Conservation (phyloP, 78 protist genomes). For the Corallochytrium limacisporum region DNA sequence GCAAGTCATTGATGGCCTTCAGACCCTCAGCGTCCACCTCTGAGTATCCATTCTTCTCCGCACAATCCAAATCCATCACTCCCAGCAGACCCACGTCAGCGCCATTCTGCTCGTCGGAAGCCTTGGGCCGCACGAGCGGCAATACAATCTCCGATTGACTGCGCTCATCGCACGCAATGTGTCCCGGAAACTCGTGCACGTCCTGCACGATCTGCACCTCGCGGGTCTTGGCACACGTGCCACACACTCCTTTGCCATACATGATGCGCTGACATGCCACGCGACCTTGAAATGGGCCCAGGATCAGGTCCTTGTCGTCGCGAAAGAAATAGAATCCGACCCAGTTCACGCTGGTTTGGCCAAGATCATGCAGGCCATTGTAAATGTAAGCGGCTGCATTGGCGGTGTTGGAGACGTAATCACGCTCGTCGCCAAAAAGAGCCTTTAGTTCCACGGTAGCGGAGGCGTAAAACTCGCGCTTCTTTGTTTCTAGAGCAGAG, state of each 20-base stretch:
- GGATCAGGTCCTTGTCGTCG: neutral
- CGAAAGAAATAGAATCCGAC: conserved; percentile 13
- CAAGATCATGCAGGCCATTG: neutral
- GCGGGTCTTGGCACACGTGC: neutral
- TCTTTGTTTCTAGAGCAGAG: too few species aligned
- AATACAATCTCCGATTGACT: conserved; percentile 13
- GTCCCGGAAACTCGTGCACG: conserved; percentile 39
- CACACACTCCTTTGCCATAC: conserved; percentile 30
- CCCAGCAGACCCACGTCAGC: too few species aligned
- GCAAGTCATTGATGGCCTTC: too few species aligned
- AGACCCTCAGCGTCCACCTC: too few species aligned
- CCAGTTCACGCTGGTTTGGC: conserved; percentile 17
- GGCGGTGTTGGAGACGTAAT: neutral
- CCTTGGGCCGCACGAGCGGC: neutral
- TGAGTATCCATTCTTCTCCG: too few species aligned
- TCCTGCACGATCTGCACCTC: neutral
- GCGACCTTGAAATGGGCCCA: conserved; percentile 37
- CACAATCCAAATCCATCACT: too few species aligned
- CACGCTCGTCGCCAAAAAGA: too few species aligned
- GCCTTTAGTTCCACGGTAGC: too few species aligned
- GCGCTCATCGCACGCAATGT: conserved; percentile 31
- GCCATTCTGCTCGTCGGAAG: too few species aligned
- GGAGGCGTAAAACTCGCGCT: too few species aligned
- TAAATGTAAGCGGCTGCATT: neutral
- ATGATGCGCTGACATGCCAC: conserved; percentile 14